Base-by-base conservation (phyloP, 73 alveolate genomes). In the Paramecium sexaurelia region DNA sequence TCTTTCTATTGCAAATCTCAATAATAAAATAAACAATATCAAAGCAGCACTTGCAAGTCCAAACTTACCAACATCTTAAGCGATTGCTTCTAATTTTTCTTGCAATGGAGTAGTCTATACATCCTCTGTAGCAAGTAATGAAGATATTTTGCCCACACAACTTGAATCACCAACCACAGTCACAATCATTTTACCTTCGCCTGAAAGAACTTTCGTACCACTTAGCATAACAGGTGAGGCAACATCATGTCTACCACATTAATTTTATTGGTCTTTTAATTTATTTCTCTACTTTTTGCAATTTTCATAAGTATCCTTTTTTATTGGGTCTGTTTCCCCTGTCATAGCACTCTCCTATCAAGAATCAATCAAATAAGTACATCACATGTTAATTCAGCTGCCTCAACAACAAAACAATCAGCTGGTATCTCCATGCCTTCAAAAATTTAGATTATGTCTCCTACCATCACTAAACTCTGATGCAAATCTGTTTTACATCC, bases 31-130 rank as follows among this genome's bases (percentile, higher is more conserved):
- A 19, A 91, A 85, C 45, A 97, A 92, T n/a, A 98, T 95, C 17
- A 98, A 41, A 20, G 95, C 84, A 5, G 99, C 99, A 27, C 98
- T 88, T 27, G 92, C 92, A 95, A 98, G 85, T 0, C 99, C 99
- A 33, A 96, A 92, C 61, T 94, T 94, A 13, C 99, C 99, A n/a
- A 97, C 93, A 75, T 95, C 97, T 75, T 95, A 94, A 1, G 99
- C 99, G 17, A 98, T 97, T 11, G 93, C 94, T 73, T 97, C 98
- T 39, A 98, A 90, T 92, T 97, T 98, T 75, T 95, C 97, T 94
- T 97, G 95, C 17, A 98, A 61, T 40, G 94, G 94, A 69, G 94
- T 88, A 7, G 78, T 51, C 41, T 69, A 57, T 7, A 45, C 33
- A 26, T 69, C 94, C 11, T 69, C 87, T 8, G 84, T 33, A 36